Conservation (phyloP, 164 flowering plant species). For the Vitis riparia region DNA sequence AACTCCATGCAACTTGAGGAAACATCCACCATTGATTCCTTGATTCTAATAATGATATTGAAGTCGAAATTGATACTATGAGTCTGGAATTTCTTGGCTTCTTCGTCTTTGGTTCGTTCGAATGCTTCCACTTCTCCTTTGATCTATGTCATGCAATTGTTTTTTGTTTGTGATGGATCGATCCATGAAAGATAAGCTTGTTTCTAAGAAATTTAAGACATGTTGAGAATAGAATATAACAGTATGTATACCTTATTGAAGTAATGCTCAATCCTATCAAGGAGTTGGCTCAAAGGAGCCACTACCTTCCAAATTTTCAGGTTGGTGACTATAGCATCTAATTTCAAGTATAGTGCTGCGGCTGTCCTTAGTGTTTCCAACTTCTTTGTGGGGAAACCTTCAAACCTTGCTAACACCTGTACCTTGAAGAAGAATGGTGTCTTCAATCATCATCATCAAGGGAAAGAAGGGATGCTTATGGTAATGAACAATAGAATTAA, state of each 20-base stretch:
- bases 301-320: conserved; percentile 61
- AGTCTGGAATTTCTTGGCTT: conserved; percentile 58
- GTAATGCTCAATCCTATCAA: conserved; percentile 69
- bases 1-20: conserved; percentile 83
- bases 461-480: too few relatives aligned
- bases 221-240: not conserved
- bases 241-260: conserved; percentile 66
- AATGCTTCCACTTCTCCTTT: conserved; percentile 67
- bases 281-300: conserved; percentile 47
- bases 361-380: conserved; percentile 75
- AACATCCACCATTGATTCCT: conserved; percentile 83
- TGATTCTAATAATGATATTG: conserved; percentile 51
- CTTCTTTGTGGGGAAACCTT: conserved; percentile 77
- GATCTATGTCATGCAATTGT: conserved; percentile 38
- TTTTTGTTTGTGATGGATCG: too few relatives aligned
- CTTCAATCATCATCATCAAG: too few relatives aligned
- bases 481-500: too few relatives aligned
- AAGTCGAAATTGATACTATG: conserved; percentile 75
- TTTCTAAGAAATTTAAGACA: not conserved
- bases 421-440: not conserved
- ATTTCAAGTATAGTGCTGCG: conserved; percentile 57
- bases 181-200: too few relatives aligned
- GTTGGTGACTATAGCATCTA: conserved; percentile 43
- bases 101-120: conserved; percentile 83
- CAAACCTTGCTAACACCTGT: conserved; percentile 80